Base-by-base conservation (phyloP, 768 basidiomycete genomes). In the Clitopilus passeckerianus region DNA sequence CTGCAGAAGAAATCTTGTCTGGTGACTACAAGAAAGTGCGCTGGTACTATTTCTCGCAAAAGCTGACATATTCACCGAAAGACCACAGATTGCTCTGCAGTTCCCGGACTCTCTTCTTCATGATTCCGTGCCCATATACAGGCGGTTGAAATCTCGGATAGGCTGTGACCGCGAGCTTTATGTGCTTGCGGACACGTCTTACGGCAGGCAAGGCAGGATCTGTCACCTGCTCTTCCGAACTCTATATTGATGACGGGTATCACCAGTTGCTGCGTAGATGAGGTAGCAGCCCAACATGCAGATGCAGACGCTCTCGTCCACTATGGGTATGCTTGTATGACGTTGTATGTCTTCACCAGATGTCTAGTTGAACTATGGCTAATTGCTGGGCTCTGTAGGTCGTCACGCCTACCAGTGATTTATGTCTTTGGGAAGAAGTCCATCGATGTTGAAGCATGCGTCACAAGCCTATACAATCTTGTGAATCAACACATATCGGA, bases 251-350 rank as follows among this genome's bases (percentile, higher is more conserved):
- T 61, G 14, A 34, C 37, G 37, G 14, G 30, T 18, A 30, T 52
- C 44, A 30, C 7, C 7, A 95, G 95, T 66, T 99, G 97, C 67
- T 98, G 97, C 69, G 93, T 96, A 2, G 97, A 99, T 67, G 93
- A 98, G 65, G 90, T 98, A 6, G 90, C 95, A 5, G 95, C 96
- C 2, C 89, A 94, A 66, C 97, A 99, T 67, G 87, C 95, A 52
- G 86, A 95, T 63, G 93, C 95, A 0, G 92, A 98, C 67, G 85
- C 87, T 7, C 80, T 97, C 62, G 87, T 99, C 1, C 96, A 99
- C 67, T 98, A 97, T 67, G 96, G 96, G 1, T 91, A 97, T 75
- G 95, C 96, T 0, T 99, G 97, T 71, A 83, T 98, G 78, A 93
- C 90, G 70, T 85, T 87, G 94, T 96, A 65, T 63, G 93, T 78